Conservation (phyloP, 2,329 filamentous ascomycete species). For the Colletotrichum sp. region DNA sequence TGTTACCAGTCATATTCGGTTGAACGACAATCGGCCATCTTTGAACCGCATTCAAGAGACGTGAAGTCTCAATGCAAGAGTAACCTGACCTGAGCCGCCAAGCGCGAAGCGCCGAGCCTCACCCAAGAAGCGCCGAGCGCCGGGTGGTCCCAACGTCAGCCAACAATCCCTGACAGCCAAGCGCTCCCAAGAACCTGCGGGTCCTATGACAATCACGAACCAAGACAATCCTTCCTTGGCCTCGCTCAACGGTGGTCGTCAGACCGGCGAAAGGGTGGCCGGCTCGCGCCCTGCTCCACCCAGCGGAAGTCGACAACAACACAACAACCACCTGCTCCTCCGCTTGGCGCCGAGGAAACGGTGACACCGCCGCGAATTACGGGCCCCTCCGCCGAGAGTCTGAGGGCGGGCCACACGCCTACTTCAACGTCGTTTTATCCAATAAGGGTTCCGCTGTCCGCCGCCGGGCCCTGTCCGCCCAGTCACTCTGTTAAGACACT, state of each 20-base stretch:
- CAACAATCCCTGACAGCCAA: conserved; percentile 5
- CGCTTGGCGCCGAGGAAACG: conserved; percentile 14
- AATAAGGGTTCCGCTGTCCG: background rate
- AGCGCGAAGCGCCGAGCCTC: conserved; percentile 13
- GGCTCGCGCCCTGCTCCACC: background rate
- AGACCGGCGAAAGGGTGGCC: background rate
- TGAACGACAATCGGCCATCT: background rate
- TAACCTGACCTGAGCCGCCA: conserved; percentile 5
- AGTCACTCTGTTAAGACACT: conserved; percentile 4
- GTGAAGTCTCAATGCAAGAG: background rate
- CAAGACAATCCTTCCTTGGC: conserved; percentile 6
- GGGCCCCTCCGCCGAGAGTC: conserved; percentile 4
- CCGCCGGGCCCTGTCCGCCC: background rate
- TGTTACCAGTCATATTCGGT: background rate
- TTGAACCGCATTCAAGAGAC: background rate
- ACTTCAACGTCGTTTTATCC: background rate
- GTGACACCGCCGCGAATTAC: background rate
- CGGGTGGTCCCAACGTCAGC: background rate
- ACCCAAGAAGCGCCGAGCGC: conserved; percentile 14
- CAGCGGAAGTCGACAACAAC: background rate
- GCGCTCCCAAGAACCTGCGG: background rate
- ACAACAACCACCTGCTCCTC: background rate
- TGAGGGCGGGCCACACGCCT: background rate
- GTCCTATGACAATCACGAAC: background rate
- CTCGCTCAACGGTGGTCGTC: background rate